phyloP scores from a whole-genome alignment of 345 rosid species.

The Ricinus communis region DNA sequence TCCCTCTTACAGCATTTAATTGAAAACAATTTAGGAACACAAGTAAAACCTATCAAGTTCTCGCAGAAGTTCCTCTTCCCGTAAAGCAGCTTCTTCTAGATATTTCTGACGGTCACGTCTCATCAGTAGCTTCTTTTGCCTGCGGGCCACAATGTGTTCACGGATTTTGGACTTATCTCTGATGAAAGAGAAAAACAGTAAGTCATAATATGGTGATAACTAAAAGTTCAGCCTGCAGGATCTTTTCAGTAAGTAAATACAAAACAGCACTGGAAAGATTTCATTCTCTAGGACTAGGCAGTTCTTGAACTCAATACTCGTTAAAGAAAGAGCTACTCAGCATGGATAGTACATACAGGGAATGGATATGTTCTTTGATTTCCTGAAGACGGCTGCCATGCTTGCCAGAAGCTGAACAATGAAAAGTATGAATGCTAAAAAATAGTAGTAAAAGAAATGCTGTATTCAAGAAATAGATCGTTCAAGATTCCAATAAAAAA shows the following conservation, averaged over 20 bases:
- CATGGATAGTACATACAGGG: slow-evolving; percentile 48
- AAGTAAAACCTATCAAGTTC: slow-evolving; percentile 69
- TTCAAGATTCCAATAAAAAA: neutral
- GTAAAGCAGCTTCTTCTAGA: slow-evolving; percentile 65
- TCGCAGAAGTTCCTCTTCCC: slow-evolving; percentile 63
- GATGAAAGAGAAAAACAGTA: slow-evolving; percentile 13
- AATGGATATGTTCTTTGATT: slow-evolving; percentile 58
- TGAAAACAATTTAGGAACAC: slow-evolving; percentile 11
- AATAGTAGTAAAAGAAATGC: neutral
- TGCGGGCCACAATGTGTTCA: slow-evolving; percentile 58
- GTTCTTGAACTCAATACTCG: neutral
- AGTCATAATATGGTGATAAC: neutral
- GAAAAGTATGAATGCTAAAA: slow-evolving; percentile 5
- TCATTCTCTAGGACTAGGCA: neutral
- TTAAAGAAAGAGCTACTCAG: slow-evolving; percentile 1
- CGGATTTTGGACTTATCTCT: slow-evolving; percentile 65
- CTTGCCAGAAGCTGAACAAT: slow-evolving; percentile 45
- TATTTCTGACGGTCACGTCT: slow-evolving; percentile 63
- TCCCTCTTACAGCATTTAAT: slow-evolving; percentile 2
- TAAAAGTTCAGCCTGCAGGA: neutral
- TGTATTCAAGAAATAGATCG: neutral
- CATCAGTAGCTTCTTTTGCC: slow-evolving; percentile 64
- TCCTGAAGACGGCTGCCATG: slow-evolving; percentile 58
- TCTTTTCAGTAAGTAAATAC: neutral
- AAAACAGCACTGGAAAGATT: neutral